Conservation (phyloP, 495 filamentous ascomycete species). For the Parmelia sp. region DNA sequence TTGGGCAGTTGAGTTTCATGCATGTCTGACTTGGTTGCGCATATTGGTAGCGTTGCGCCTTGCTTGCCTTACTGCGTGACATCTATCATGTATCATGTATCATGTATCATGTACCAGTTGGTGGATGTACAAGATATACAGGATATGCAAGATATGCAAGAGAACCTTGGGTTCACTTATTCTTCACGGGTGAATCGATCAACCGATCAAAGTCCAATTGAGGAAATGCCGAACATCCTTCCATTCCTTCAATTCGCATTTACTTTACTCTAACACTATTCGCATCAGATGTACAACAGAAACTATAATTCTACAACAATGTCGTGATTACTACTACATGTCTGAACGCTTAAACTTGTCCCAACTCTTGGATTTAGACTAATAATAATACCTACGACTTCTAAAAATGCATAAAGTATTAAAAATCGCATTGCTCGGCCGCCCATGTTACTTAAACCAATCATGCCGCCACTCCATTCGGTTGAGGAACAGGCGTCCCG, state of each 20-base stretch:
- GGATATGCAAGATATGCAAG: too few species aligned
- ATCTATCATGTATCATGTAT: not conserved
- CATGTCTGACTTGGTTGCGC: conserved; percentile 18
- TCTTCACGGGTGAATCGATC: too few species aligned
- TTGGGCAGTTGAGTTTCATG: conserved; percentile 12
- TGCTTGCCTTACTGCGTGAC: not conserved
- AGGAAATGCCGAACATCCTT: not conserved
- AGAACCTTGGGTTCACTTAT: too few species aligned
- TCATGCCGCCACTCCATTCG: conserved; percentile 24
- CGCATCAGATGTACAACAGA: too few species aligned
- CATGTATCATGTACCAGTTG: too few species aligned
- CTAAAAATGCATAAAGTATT: not conserved
- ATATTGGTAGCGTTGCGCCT: not conserved
- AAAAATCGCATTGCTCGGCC: not conserved
- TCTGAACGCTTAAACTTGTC: not conserved
- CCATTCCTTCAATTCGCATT: too few species aligned
- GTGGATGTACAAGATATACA: too few species aligned
- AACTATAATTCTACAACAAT: too few species aligned
- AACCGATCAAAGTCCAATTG: not conserved
- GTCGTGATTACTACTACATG: too few species aligned
- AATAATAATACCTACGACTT: not conserved
- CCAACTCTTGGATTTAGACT: not conserved
- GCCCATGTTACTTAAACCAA: too few species aligned
- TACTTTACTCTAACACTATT: too few species aligned
- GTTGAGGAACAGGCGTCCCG: conserved; percentile 37